Base-by-base conservation (phyloP, 495 filamentous ascomycete genomes). In the Poronia punctata region DNA sequence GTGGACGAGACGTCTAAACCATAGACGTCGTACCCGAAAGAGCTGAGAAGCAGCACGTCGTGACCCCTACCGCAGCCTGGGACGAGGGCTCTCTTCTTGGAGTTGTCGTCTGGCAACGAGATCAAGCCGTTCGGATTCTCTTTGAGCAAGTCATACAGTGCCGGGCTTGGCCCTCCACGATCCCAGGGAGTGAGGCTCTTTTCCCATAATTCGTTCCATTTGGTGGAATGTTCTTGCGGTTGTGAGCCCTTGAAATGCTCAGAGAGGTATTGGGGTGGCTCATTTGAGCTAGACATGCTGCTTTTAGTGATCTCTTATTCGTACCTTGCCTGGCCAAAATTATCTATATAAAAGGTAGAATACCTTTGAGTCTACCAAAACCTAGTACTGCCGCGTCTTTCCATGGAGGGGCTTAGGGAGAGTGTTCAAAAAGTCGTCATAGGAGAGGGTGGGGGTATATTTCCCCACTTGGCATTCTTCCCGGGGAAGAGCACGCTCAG, bases 11-110 rank as follows among this genome's bases (percentile, higher is more conserved):
- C 71, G 44, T 90, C 86, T 6, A 93, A 62, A 0, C 86, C 86
- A 45, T 76, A 80, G 0, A 76, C 76, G 57, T 89, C 79, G 57
- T 81, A 88, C 0, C 84, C 85, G 44, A 78, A 74, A 29, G 76
- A 71, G 23, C 75, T 71, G n/a, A 88, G 67, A 26, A 88, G 64
- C 21, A 86, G 63, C 5, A 84, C 79, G 60, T 88, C 84, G 52
- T 86, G 76, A 3, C 84, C 86, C 27, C 77, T 68, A 2, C 86
- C 87, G 56, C 86, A 92, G 5, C 87, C 86, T 0, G 80, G 78
- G 6, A 86, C 75, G 7, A 84, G 54, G 4, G 76, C 80, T 31
- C 58, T 74, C 23, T 69, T 71, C 17, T 62, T 47, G 20, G 62
- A 61, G 19, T 54, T 19, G 5, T 33, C 56, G 18, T 59, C 46